Evolutionary conservation across 1,139 yeast species (phyloP), one percentile per base, ranked within the genome.

Genomic region (Scheffersomyces parashehatae): DNA sequence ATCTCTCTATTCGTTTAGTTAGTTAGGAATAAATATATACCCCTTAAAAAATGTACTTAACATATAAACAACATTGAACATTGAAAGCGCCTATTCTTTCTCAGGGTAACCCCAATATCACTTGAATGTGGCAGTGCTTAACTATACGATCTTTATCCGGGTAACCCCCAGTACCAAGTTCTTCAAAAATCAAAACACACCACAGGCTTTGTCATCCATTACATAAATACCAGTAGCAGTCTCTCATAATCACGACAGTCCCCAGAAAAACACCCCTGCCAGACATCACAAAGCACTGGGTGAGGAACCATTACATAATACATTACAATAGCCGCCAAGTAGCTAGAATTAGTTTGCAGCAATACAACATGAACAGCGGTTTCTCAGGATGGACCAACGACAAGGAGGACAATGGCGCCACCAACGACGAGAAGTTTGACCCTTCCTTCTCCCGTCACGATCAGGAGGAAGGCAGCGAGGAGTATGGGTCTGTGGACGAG

Each of bases 381-480:
- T 62, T 56, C 44, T 50, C 55, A n/a, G 42, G 59, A 29, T 63
- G 67, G 65, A 46, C 53, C 36, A 53, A 51, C 44, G 64, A 56
- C 31, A 58, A 59, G 44, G 54, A 51, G 35, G 47, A 43, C 35
- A 39, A 41, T n/a, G 32, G 39, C n/a, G 37, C 43, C 10, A 33
- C 39, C n/a, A 39, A 38, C n/a, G 56, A 54, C 28, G 58, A 52
- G 41, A 54, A 54, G 44, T 54, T 67, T 38, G 72, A 68, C 46
- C 70, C 70, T 15, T 51, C 68, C 14, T 68, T 65, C 49, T 62
- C 63, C 11, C 50, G 71, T 28, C 62, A 50, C 12, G 47, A 61
- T 33, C 60, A 56, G 40, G 59, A 52, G 33, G 50, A 47, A n/a
- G 46, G 36, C 12, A 9, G 35, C 34, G 56, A 51, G 16, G 62